Evolutionary conservation across 148 eudicot species (phyloP), one percentile per base, ranked within the genome.

Genomic region (Rhododendron henanense): DNA sequence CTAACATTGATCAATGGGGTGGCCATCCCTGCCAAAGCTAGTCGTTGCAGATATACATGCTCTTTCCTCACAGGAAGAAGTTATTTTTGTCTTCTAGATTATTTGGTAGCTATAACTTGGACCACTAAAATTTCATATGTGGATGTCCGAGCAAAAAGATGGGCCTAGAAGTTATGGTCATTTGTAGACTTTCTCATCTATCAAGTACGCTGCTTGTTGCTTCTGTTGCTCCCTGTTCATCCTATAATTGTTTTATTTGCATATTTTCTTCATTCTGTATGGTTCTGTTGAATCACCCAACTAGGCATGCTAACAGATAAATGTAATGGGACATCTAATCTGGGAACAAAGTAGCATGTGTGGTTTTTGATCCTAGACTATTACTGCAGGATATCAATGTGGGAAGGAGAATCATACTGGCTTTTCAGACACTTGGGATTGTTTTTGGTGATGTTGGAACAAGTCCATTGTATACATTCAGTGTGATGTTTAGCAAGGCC

Each of bases 361-460:
- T 28, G 23, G 33, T 14, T 86, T 84, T 88, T 47, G 86, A 84
- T 73, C 59, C 82, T 85, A 79, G 63, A 85, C 81, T 90, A 37
- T 91, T 28, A 84, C 91, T 81, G 92, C 98, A 97, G 99, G 99
- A 95, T 89, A 88, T 90, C 88, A 93, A 92, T 86, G 31, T 87
- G 61, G 93, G 96, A 89, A 92, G 94, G 90, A 92, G 86, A 83
- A 88, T 95, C 45, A 65, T 91, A 61, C 88, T 97, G 90, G 90
- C 90, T 69, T 92, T 93, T 67, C 99, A 97, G 91, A 93, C 94
- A 81, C 95, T 97, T 48, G 99, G 98, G 85, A 94, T 93, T 85
- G 99, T 97, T 55, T 97, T 97, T 90, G 99, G 99, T 83, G 99
- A 97, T 91, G 98, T 95, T 86, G 99, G 98, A 85, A 97, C 96